Percentiles rank a stretch among this genome's conserved stretches.
These are phyloP conservation scores for Leccinum sublutescens DNA, from an alignment of 768 basidiomycete genomes.

Conservation along the genomic window DNA sequence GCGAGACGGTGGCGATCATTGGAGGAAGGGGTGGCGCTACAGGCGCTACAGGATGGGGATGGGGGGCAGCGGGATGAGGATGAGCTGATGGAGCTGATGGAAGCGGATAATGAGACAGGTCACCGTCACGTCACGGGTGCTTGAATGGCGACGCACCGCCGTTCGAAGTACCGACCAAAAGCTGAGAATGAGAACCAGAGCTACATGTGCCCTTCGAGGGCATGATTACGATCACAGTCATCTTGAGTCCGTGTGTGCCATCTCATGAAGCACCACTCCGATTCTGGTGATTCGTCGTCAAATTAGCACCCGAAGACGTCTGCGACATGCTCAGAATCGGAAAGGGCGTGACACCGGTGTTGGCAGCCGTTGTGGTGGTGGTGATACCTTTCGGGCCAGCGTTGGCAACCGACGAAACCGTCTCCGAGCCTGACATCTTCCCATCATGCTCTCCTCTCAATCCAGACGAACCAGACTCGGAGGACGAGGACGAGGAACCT, in stretches of 20 bases:
- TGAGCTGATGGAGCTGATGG: constrained; percentile 7
- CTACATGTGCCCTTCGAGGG: constrained; percentile 4
- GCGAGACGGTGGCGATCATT: constrained; percentile 11
- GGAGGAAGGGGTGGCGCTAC: neutral
- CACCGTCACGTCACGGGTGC: neutral
- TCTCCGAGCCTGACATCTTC: neutral
- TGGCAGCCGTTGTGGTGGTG: neutral
- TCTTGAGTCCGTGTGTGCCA: constrained; percentile 3
- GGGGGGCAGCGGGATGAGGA: neutral
- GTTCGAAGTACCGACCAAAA: neutral
- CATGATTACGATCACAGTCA: constrained; percentile 1
- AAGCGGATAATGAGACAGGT: constrained; percentile 4
- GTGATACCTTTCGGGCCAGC: neutral
- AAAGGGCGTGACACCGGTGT: constrained; percentile 13
- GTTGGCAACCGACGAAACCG: neutral
- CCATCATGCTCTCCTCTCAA: neutral
- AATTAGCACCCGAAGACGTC: neutral
- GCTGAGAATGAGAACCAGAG: constrained; percentile 1
- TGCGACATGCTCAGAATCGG: constrained; percentile 22
- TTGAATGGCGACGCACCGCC: constrained; percentile 3
- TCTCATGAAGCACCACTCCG: neutral
- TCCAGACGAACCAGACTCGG: neutral
- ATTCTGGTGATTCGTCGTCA: neutral
- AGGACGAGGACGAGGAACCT: neutral
- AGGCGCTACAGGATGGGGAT: constrained; percentile 3